These are phyloP conservation scores for Musa schizocarpa DNA, from an alignment of 176 grass and related monocot genomes.

Conservation along the genomic window DNA sequence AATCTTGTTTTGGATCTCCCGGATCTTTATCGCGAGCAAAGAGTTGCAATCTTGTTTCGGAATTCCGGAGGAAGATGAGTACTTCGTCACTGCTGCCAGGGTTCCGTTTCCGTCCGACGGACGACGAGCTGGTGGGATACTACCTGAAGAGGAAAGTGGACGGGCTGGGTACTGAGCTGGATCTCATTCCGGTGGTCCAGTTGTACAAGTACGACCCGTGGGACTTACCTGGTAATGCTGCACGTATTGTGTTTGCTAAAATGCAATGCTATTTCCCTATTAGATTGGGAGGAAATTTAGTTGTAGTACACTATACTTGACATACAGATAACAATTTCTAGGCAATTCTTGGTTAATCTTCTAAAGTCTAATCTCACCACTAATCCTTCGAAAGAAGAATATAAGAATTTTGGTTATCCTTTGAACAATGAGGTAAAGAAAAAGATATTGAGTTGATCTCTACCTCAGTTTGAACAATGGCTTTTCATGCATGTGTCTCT, in stretches of 20 bases:
- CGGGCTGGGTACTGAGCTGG: neutral
- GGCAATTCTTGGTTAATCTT: too few species aligned
- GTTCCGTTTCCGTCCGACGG: neutral
- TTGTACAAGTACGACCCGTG: neutral
- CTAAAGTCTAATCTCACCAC: too few species aligned
- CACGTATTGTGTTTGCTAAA: neutral
- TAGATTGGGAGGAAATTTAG: too few species aligned
- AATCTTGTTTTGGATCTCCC: neutral
- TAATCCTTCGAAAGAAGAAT: too few species aligned
- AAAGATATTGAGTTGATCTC: neutral
- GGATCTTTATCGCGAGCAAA: neutral
- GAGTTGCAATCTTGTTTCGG: neutral
- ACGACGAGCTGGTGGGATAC: slow-evolving; percentile 1
- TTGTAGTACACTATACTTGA: too few species aligned
- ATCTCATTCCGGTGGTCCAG: neutral
- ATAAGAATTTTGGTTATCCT: too few species aligned
- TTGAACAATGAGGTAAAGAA: too few species aligned
- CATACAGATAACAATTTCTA: too few species aligned
- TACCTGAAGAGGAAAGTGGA: slow-evolving; percentile 3
- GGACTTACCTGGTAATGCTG: neutral
- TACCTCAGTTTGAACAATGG: neutral
- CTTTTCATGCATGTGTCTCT: neutral
- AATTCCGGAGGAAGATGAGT: neutral
- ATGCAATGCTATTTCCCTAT: neutral
- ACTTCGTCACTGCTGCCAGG: neutral